These are phyloP conservation scores for Saitozyma podzolica DNA, from an alignment of 768 basidiomycete genomes.

Conservation along the genomic window DNA sequence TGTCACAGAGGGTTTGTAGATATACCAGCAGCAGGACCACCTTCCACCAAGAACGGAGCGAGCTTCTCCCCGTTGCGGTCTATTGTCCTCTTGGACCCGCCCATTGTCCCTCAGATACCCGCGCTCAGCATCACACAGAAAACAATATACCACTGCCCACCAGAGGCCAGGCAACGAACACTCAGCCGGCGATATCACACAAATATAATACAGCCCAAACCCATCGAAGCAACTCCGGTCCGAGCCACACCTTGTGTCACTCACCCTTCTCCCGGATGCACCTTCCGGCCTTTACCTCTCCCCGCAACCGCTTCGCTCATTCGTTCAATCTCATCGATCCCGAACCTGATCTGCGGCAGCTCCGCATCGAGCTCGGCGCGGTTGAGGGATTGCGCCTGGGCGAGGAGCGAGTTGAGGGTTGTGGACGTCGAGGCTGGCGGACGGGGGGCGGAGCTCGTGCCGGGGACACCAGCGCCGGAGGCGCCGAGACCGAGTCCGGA, in stretches of 20 bases:
- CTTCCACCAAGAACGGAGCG: too few species aligned
- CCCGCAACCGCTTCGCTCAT: slow-evolving; percentile 74
- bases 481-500: too few species aligned
- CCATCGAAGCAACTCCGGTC: too few species aligned
- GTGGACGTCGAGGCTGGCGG: neutral
- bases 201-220: neutral
- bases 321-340: slow-evolving; percentile 91
- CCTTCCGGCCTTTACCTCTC: slow-evolving; percentile 34
- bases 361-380: slow-evolving; percentile 58
- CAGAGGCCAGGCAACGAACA: neutral
- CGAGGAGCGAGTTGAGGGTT: slow-evolving; percentile 21
- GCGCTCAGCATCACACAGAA: neutral
- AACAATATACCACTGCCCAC: neutral
- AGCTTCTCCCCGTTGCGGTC: too few species aligned
- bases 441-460: neutral
- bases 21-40: too few species aligned
- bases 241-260: neutral
- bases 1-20: too few species aligned
- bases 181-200: neutral
- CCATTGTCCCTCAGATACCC: neutral
- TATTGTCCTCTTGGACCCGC: too few species aligned
- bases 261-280: slow-evolving; percentile 32
- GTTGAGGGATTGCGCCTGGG: slow-evolving; percentile 41
- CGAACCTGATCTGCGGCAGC: slow-evolving; percentile 81
- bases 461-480: too few species aligned